phyloP scores from a whole-genome alignment of 352 stramenopile genomes.

The Aphanomyces cochlioides region DNA sequence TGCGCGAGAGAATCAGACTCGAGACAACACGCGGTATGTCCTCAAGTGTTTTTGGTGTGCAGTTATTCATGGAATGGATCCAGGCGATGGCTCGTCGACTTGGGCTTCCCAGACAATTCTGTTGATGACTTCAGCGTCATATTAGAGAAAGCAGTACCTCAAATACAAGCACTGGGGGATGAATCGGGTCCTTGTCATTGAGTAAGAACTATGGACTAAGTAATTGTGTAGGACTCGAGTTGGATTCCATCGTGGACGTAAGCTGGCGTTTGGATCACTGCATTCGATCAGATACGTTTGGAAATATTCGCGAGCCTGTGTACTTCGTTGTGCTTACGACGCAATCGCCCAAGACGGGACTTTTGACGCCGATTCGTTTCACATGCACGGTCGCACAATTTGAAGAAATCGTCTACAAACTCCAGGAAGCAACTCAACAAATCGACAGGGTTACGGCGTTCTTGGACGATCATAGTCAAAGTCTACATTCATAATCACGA shows the following conservation, averaged over 20 bases:
- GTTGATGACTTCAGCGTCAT: conserved; percentile 6
- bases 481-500: too few relatives aligned
- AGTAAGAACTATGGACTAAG: neutral
- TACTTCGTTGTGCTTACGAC: conserved; percentile 68
- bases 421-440: conserved; percentile 59
- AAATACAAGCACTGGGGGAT: neutral
- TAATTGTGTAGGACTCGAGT: conserved; percentile 51
- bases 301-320: conserved; percentile 49
- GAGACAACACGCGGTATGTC: conserved; percentile 5
- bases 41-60: neutral
- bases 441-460: conserved; percentile 49
- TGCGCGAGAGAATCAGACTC: conserved; percentile 15
- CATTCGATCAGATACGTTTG: conserved; percentile 49
- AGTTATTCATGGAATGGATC: neutral
- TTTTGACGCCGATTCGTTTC: conserved; percentile 45
- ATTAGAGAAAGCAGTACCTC: neutral
- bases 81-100: conserved; percentile 8
- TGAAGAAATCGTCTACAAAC: conserved; percentile 60
- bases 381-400: conserved; percentile 67
- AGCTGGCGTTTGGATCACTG: conserved; percentile 72
- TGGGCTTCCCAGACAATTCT: neutral
- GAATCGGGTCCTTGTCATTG: conserved; percentile 2
- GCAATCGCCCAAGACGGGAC: conserved; percentile 41
- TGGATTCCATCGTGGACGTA: conserved; percentile 67
- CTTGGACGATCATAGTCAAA: neutral